phyloP scores from a whole-genome alignment of 129 eudicot genomes.

The Arctium minus region DNA sequence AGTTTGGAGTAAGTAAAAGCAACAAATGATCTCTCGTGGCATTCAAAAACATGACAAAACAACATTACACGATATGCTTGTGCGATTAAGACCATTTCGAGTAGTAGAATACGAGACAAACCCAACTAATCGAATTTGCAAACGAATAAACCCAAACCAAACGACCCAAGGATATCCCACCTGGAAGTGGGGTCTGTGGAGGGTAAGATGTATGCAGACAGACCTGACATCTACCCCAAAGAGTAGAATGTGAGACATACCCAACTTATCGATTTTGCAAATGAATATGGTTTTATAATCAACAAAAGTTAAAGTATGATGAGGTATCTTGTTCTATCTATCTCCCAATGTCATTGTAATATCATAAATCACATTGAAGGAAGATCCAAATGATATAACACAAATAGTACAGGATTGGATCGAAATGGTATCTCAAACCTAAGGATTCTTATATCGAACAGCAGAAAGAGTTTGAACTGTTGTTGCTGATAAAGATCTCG shows the following conservation, averaged over 20 bases:
- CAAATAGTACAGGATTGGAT: constrained; percentile 16
- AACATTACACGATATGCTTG: neutral
- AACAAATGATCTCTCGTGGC: neutral
- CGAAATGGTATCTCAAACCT: constrained; percentile 15
- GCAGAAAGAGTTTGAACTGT: neutral
- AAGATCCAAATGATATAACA: constrained; percentile 27
- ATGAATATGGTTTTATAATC: neutral
- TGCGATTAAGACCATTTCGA: neutral
- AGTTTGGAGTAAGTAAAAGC: neutral
- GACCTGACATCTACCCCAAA: too few species aligned
- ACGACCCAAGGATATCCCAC: too few species aligned
- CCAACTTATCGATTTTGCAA: neutral
- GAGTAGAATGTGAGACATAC: neutral
- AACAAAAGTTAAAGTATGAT: constrained; percentile 13
- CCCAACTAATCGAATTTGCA: too few species aligned
- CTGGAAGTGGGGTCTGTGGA: too few species aligned
- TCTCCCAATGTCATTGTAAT: neutral
- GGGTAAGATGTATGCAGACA: too few species aligned
- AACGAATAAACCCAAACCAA: too few species aligned
- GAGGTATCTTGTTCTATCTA: constrained; percentile 3
- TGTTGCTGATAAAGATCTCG: neutral
- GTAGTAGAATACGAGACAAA: neutral
- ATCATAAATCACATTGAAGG: constrained; percentile 1
- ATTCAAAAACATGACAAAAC: neutral
- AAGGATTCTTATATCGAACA: neutral